Conservation (phyloP, 805 yeast genomes). For the Candida xyloterini region DNA sequence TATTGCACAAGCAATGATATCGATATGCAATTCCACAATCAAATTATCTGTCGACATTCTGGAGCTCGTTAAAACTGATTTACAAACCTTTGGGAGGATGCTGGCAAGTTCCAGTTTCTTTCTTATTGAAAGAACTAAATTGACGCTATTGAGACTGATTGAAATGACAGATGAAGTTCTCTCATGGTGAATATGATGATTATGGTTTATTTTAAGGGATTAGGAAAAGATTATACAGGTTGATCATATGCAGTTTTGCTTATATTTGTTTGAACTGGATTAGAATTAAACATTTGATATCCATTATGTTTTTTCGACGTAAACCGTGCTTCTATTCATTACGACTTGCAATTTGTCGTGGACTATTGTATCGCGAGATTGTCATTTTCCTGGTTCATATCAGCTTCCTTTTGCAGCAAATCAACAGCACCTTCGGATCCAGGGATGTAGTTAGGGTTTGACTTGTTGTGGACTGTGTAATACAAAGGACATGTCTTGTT, state of each 20-base stretch:
- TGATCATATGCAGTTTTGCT: constrained; percentile 3
- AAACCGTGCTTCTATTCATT: neutral
- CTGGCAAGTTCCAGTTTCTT: constrained; percentile 15
- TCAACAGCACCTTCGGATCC: constrained; percentile 30
- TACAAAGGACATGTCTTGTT: constrained; percentile 90
- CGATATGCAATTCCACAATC: constrained; percentile 5
- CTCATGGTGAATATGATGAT: neutral
- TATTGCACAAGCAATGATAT: constrained; percentile 3
- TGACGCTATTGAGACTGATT: constrained; percentile 20
- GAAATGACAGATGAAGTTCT: constrained; percentile 10
- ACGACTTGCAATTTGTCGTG: neutral
- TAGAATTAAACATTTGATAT: neutral
- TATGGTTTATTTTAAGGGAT: neutral
- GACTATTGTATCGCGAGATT: neutral
- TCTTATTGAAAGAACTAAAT: constrained; percentile 20
- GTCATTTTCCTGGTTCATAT: neutral
- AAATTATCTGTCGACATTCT: constrained; percentile 9
- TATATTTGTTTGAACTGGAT: neutral
- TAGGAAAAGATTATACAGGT: constrained; percentile 8
- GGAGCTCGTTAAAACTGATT: constrained; percentile 9
- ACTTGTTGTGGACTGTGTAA: constrained; percentile 39
- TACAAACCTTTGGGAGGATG: constrained; percentile 13
- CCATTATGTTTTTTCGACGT: neutral
- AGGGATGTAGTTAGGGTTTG: constrained; percentile 34
- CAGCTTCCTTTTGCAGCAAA: constrained; percentile 11